Conservation (phyloP, 805 yeast genomes). For the Ogataea thermomethanolica region DNA sequence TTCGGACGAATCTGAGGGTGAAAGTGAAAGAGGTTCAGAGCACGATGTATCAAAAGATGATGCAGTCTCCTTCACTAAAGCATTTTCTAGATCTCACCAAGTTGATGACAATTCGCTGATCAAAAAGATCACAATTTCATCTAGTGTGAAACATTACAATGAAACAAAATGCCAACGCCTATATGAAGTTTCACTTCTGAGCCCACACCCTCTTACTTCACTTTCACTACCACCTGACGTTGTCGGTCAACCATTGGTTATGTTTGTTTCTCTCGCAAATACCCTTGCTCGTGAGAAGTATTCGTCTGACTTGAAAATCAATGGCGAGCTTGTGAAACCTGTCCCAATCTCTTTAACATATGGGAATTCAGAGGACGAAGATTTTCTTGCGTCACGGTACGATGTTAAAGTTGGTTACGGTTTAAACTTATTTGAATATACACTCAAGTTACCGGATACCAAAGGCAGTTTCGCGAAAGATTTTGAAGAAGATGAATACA, state of each 20-base stretch:
- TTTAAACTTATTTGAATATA: constrained; percentile 41
- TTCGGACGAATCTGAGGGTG: background rate
- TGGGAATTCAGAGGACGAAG: constrained; percentile 22
- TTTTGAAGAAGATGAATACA: constrained; percentile 11
- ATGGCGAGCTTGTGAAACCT: constrained; percentile 43
- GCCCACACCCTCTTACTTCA: constrained; percentile 39
- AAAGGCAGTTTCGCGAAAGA: constrained; percentile 1
- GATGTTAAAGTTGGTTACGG: constrained; percentile 47
- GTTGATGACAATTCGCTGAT: constrained; percentile 27
- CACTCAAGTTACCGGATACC: constrained; percentile 26
- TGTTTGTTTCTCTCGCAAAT: constrained; percentile 43
- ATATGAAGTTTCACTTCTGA: constrained; percentile 30
- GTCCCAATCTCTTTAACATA: constrained; percentile 40
- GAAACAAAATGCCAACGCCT: constrained; percentile 21
- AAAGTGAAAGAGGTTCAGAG: background rate
- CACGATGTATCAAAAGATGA: no score
- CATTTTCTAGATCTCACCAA: no score
- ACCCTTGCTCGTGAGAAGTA: constrained; percentile 37
- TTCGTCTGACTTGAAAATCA: constrained; percentile 37
- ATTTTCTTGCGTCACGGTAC: constrained; percentile 35
- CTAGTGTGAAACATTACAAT: constrained; percentile 29
- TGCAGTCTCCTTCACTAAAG: no score
- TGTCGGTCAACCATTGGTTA: constrained; percentile 40
- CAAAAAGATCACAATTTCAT: constrained; percentile 36
- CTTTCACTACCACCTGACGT: constrained; percentile 46